Conservation (phyloP, 2,329 filamentous ascomycete species). For the Trichoderma aggressivum region DNA sequence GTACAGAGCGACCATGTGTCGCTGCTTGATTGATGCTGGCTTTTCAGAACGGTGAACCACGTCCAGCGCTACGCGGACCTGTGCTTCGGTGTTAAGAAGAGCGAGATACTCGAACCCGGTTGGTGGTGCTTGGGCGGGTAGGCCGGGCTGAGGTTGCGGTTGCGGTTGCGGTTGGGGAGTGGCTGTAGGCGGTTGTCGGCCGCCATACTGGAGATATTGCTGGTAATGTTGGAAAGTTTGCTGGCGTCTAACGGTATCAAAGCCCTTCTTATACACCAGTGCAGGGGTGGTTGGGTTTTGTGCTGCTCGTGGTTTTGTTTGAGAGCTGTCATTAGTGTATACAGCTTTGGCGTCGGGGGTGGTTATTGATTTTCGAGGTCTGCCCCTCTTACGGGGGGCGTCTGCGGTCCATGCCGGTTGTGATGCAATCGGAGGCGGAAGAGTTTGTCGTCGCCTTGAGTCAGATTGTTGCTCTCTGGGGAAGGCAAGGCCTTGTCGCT, state of each 20-base stretch:
- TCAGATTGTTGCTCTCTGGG: neutral
- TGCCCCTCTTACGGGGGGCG: slow-evolving; percentile 9
- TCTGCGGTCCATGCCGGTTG: neutral
- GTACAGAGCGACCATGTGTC: slow-evolving; percentile 7
- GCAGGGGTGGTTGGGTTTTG: neutral
- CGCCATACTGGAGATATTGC: slow-evolving; percentile 1
- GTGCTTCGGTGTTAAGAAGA: slow-evolving; percentile 45
- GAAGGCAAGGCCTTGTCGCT: neutral
- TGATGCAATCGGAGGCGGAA: neutral
- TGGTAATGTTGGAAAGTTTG: slow-evolving; percentile 15
- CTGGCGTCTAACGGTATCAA: neutral
- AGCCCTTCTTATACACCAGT: neutral
- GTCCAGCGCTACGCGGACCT: slow-evolving; percentile 62
- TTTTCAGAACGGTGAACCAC: slow-evolving; percentile 46
- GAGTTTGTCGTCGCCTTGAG: neutral
- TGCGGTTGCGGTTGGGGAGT: neutral
- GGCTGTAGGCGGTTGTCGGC: neutral
- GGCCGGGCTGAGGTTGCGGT: neutral
- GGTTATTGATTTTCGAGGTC: slow-evolving; percentile 9
- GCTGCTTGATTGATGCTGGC: slow-evolving; percentile 7
- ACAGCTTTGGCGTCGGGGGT: neutral
- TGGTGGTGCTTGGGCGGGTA: neutral
- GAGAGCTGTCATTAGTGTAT: neutral
- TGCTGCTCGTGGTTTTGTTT: neutral
- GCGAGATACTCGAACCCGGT: neutral